phyloP scores from a whole-genome alignment of 164 flowering plant genomes.

The Nymphaea colorata region DNA sequence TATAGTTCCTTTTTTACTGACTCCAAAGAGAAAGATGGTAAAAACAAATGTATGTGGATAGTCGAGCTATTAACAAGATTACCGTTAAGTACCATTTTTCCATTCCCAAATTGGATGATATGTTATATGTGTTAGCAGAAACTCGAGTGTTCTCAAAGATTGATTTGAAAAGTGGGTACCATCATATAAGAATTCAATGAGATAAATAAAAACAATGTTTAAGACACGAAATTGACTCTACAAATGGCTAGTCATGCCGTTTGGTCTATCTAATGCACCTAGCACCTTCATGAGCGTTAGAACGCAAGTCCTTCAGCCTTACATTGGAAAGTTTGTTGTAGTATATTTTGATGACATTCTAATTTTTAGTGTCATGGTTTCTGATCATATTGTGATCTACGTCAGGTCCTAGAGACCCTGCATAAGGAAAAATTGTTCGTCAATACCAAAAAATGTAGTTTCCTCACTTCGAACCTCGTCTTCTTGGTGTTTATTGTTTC shows the following conservation, averaged over 20 bases:
- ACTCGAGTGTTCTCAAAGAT: not conserved
- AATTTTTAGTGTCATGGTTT: not conserved
- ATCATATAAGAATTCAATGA: constrained; percentile 2
- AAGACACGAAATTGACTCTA: not conserved
- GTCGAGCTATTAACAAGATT: not conserved
- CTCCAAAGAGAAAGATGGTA: not conserved
- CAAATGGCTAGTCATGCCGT: constrained; percentile 2
- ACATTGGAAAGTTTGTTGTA: constrained; percentile 3
- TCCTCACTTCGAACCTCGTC: not conserved
- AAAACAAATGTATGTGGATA: not conserved
- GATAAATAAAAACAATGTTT: constrained; percentile 7
- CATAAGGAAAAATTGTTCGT: not conserved
- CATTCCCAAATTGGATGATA: not conserved
- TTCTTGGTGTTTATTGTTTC: constrained; percentile 1
- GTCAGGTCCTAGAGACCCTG: not conserved
- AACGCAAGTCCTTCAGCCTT: not conserved
- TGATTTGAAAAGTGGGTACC: constrained; percentile 1
- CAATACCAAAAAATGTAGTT: constrained; percentile 1
- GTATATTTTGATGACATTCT: constrained; percentile 5
- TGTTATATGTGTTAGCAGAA: not conserved
- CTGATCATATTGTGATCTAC: not conserved
- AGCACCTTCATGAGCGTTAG: not conserved
- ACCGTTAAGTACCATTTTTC: not conserved
- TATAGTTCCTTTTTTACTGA: not conserved
- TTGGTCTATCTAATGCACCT: constrained; percentile 1